Evolutionary conservation across 371 early-diverging fungal species (phyloP).

Genomic region (Mortierella sp.): DNA sequence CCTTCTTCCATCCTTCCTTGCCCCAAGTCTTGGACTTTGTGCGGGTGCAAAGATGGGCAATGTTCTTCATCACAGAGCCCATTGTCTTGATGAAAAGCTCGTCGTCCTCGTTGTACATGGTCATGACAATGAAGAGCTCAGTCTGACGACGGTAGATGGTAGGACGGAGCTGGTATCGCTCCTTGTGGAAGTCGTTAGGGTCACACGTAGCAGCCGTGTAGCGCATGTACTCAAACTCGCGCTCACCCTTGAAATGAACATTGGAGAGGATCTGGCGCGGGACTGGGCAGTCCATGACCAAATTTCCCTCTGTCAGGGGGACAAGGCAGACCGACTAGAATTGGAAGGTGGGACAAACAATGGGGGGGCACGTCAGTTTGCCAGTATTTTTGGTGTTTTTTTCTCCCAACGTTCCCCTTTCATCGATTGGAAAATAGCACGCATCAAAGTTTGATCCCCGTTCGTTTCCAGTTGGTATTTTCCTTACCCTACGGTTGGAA

Average conservation of each 20-base stretch:
- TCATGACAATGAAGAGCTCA: slow-evolving; percentile 74
- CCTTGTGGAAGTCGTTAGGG: slow-evolving; percentile 60
- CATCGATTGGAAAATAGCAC: too few species aligned
- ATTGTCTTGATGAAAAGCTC: slow-evolving; percentile 78
- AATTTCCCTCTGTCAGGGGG: slow-evolving; percentile 61
- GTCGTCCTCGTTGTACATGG: slow-evolving; percentile 77
- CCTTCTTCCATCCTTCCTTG: slow-evolving; percentile 83
- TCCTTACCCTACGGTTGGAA: slow-evolving; percentile 36
- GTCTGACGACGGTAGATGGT: slow-evolving; percentile 60
- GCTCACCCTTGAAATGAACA: slow-evolving; percentile 53
- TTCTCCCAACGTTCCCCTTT: too few species aligned
- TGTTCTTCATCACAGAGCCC: slow-evolving; percentile 81
- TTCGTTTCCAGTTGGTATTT: too few species aligned
- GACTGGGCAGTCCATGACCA: slow-evolving; percentile 66
- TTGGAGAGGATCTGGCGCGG: slow-evolving; percentile 57
- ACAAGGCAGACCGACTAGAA: slow-evolving; percentile 54
- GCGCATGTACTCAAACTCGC: slow-evolving; percentile 76
- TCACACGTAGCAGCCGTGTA: slow-evolving; percentile 80
- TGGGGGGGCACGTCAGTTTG: too few species aligned
- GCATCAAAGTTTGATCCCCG: too few species aligned
- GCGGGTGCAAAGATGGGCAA: slow-evolving; percentile 76
- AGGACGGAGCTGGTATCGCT: slow-evolving; percentile 61
- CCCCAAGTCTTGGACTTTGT: slow-evolving; percentile 71
- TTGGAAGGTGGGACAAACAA: neutral
- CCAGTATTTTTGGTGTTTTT: too few species aligned